These are phyloP conservation scores for Mastigamoeba balamuthi DNA, from an alignment of 78 protist genomes.

Conservation along the genomic window DNA sequence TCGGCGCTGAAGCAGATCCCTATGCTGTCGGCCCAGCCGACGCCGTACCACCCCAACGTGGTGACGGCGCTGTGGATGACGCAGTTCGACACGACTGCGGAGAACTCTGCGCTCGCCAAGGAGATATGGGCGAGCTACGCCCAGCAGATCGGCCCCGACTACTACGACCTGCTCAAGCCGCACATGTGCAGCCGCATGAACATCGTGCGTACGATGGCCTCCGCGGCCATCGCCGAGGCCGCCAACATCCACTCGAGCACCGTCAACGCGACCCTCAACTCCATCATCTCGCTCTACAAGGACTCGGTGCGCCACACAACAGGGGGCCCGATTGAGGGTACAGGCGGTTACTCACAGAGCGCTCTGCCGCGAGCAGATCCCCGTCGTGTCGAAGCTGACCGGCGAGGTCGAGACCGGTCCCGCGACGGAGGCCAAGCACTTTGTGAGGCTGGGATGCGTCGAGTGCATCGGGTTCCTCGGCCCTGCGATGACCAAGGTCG, in stretches of 20 bases:
- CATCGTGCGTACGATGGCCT: slow-evolving; percentile 10
- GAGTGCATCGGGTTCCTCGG: not conserved
- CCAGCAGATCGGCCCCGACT: not conserved
- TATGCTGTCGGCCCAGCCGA: slow-evolving; percentile 7
- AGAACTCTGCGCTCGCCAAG: slow-evolving; percentile 13
- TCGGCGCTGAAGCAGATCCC: slow-evolving; percentile 43
- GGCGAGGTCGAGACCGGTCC: slow-evolving; percentile 13
- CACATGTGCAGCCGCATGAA: not conserved
- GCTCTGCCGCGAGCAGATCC: not conserved
- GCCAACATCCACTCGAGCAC: not conserved
- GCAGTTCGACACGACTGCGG: slow-evolving; percentile 3
- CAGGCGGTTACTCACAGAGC: no score
- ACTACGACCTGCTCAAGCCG: not conserved
- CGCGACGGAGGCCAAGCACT: not conserved
- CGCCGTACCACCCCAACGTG: slow-evolving; percentile 15
- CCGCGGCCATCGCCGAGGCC: slow-evolving; percentile 24
- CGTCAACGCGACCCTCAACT: not conserved
- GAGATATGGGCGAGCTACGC: slow-evolving; percentile 20
- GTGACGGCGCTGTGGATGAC: slow-evolving; percentile 40
- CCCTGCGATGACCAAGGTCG: not conserved
- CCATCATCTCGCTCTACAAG: not conserved
- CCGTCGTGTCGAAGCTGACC: slow-evolving; percentile 8
- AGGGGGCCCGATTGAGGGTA: slow-evolving; percentile 8
- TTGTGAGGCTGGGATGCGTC: slow-evolving; percentile 1
- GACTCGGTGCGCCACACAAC: not conserved